These are phyloP conservation scores for Dothistroma septosporum DNA, from an alignment of 2,329 filamentous ascomycete genomes.

Conservation along the genomic window DNA sequence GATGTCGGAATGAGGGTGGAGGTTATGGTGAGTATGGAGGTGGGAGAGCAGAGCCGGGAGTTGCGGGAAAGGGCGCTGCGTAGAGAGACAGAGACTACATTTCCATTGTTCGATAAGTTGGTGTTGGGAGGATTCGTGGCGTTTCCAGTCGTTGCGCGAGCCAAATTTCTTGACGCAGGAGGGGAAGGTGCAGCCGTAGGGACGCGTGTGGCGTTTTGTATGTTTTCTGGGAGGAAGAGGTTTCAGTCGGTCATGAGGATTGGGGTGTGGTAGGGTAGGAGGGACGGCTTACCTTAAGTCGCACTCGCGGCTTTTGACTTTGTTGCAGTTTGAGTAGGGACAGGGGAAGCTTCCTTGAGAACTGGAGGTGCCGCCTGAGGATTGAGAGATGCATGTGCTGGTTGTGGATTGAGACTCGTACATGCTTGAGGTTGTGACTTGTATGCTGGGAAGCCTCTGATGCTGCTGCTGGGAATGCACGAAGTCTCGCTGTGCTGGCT, in stretches of 20 bases:
- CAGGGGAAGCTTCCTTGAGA: not conserved
- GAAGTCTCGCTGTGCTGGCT: not conserved
- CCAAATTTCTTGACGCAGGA: conserved; percentile 71
- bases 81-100: conserved; percentile 58
- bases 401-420: not conserved
- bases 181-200: conserved; percentile 74
- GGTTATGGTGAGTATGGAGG: conserved; percentile 47
- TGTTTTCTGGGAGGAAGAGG: conserved; percentile 63
- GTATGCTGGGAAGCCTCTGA: not conserved
- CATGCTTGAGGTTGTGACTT: not conserved
- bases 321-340: not conserved
- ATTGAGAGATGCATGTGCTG: conserved; percentile 2
- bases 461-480: not conserved
- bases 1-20: conserved; percentile 37
- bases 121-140: conserved; percentile 80
- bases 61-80: conserved; percentile 55
- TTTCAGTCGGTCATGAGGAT: not conserved
- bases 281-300: not conserved
- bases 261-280: not conserved
- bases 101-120: conserved; percentile 67
- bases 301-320: not conserved
- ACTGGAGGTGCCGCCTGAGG: not conserved
- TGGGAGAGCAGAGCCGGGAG: conserved; percentile 60
- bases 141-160: conserved; percentile 93
- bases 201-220: conserved; percentile 71